Conservation (phyloP, 192 early-diverging fungal genomes). For the Coemansia asiatica region DNA sequence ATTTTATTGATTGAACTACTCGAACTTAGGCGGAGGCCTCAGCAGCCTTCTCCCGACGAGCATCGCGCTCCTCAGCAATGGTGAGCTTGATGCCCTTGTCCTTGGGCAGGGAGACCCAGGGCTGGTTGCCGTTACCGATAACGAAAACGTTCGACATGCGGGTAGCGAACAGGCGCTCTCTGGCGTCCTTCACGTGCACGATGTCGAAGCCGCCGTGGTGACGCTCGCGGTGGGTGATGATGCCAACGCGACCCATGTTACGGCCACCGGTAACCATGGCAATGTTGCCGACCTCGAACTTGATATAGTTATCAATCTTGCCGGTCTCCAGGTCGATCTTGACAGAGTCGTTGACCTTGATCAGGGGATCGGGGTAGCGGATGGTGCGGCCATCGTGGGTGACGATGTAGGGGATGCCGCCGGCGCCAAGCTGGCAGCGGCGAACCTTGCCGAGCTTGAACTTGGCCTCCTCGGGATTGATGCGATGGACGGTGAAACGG, state of each 20-base stretch:
- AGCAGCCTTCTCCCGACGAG: constrained; percentile 69
- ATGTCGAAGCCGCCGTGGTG: constrained; percentile 99
- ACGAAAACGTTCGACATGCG: constrained; percentile 92
- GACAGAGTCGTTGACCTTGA: constrained; percentile 99
- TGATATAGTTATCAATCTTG: constrained; percentile 92
- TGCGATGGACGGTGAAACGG: constrained; percentile 99
- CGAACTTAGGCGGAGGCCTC: constrained; percentile 49
- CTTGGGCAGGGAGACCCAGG: constrained; percentile 97
- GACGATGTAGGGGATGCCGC: constrained; percentile 92
- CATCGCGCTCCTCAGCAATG: constrained; percentile 99
- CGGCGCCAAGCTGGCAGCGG: constrained; percentile 90
- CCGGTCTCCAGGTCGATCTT: constrained; percentile 91
- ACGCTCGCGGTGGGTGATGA: constrained; percentile 93
- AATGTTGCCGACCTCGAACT: constrained; percentile 97
- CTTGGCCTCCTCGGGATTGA: constrained; percentile 96
- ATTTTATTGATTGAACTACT: neutral
- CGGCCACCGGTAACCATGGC: constrained; percentile 97
- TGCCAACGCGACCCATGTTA: constrained; percentile 97
- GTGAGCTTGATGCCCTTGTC: constrained; percentile 98
- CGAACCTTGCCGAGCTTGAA: constrained; percentile 99
- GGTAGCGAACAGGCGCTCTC: constrained; percentile 95
- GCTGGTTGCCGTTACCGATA: constrained; percentile 85
- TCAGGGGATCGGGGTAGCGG: constrained; percentile 98
- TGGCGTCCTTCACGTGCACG: constrained; percentile 97
- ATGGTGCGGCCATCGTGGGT: constrained; percentile 99